These are phyloP conservation scores for Brassica carinata DNA, from an alignment of 345 rosid species.

Conservation along the genomic window DNA sequence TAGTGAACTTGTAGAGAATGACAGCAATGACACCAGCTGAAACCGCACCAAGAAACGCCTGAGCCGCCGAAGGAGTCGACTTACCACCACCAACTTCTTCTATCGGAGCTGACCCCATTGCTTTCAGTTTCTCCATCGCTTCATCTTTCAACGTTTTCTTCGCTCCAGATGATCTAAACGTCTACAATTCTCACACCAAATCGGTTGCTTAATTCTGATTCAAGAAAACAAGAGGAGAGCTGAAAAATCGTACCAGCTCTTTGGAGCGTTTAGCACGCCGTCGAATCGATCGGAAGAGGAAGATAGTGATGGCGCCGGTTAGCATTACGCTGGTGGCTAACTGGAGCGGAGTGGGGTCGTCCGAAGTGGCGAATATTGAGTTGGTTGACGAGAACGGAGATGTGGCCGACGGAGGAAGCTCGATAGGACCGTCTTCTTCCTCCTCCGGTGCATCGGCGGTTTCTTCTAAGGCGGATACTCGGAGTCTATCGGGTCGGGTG, in stretches of 20 bases:
- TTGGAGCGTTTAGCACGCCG: constrained; percentile 83
- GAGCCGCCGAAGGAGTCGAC: constrained; percentile 67
- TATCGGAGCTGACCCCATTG: constrained; percentile 56
- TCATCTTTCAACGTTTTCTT: constrained; percentile 77
- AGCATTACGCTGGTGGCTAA: constrained; percentile 83
- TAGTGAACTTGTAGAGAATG: constrained; percentile 82
- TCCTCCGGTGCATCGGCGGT: background rate
- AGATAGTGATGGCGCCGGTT: constrained; percentile 77
- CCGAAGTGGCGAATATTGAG: constrained; percentile 68
- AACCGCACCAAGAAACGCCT: constrained; percentile 79
- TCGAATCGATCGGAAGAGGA: constrained; percentile 83
- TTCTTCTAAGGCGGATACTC: constrained; percentile 41
- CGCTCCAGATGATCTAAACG: constrained; percentile 68
- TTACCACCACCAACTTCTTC: constrained; percentile 49
- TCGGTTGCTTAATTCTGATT: too few relatives aligned
- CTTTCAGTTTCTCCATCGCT: constrained; percentile 73
- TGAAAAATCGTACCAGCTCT: constrained; percentile 60
- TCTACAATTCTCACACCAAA: constrained; percentile 46
- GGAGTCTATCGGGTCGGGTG: constrained; percentile 40
- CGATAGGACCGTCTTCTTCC: constrained; percentile 69
- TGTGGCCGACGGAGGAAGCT: constrained; percentile 49
- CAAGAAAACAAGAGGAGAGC: too few relatives aligned
- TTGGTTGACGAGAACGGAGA: constrained; percentile 44
- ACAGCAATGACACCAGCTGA: constrained; percentile 80
- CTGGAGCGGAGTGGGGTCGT: constrained; percentile 76